Conservation (phyloP, 2,329 filamentous ascomycete species). For the Botrytis pseudocinerea region DNA sequence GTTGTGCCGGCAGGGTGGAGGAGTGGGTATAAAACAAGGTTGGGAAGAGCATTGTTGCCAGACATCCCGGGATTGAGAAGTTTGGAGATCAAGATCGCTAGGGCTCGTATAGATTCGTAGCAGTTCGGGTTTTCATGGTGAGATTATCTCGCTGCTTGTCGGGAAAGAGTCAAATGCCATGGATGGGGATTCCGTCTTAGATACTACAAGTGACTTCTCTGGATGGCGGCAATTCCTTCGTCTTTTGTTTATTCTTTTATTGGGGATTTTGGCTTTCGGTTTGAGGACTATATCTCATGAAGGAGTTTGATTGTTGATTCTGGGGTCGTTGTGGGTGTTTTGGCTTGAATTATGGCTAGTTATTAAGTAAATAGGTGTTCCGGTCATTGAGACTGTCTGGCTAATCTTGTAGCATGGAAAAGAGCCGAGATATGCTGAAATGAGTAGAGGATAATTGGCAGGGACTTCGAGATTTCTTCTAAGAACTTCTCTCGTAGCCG, state of each 20-base stretch:
- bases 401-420: background rate
- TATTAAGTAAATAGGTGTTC: background rate
- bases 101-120: background rate
- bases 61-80: too few relatives aligned
- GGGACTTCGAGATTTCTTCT: background rate
- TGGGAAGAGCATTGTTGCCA: too few relatives aligned
- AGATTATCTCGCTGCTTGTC: background rate
- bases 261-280: background rate
- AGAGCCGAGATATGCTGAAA: background rate
- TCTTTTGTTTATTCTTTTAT: background rate
- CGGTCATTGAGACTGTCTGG: background rate
- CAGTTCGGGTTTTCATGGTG: background rate
- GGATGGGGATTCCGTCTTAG: background rate
- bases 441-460: background rate
- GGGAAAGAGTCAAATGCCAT: background rate
- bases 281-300: background rate
- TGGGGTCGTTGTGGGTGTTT: background rate
- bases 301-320: background rate
- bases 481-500: background rate
- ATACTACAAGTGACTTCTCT: background rate
- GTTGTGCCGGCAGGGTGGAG: too few relatives aligned
- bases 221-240: background rate
- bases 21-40: too few relatives aligned
- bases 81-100: too few relatives aligned
- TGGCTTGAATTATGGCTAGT: background rate